phyloP scores from a whole-genome alignment of 495 filamentous ascomycete genomes.

The Terfezia claveryi region DNA sequence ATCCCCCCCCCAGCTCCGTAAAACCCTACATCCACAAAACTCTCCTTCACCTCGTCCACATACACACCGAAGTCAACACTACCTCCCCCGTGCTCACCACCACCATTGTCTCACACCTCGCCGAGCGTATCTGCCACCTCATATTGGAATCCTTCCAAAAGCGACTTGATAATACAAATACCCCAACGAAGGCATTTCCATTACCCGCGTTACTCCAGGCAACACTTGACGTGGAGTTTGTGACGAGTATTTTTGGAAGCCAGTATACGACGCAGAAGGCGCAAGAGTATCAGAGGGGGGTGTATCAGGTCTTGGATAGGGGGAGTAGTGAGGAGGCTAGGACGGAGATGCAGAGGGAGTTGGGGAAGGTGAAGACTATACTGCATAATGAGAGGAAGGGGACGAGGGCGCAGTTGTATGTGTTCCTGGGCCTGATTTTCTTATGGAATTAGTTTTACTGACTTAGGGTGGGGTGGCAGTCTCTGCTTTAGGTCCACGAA shows the following conservation, averaged over 20 bases:
- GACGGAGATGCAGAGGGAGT: slow-evolving; percentile 53
- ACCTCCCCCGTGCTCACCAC: slow-evolving; percentile 47
- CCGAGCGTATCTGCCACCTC: slow-evolving; percentile 50
- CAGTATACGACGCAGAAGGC: slow-evolving; percentile 73
- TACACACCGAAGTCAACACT: slow-evolving; percentile 79
- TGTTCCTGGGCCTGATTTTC: slow-evolving; percentile 5
- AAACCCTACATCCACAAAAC: slow-evolving; percentile 73
- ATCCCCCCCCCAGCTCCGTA: slow-evolving; percentile 45
- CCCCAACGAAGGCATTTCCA: slow-evolving; percentile 29
- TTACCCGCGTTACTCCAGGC: slow-evolving; percentile 85
- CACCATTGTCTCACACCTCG: slow-evolving; percentile 55
- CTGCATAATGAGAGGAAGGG: slow-evolving; percentile 66
- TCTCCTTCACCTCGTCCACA: slow-evolving; percentile 58
- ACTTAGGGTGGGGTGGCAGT: too few relatives aligned
- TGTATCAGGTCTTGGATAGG: slow-evolving; percentile 72
- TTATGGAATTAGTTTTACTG: too few relatives aligned
- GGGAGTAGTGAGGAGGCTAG: slow-evolving; percentile 72
- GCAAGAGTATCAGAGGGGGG: slow-evolving; percentile 52
- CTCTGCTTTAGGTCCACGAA: too few relatives aligned
- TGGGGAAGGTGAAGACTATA: slow-evolving; percentile 68
- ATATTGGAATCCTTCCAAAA: slow-evolving; percentile 48
- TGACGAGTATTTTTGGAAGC: slow-evolving; percentile 22
- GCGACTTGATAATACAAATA: slow-evolving; percentile 17
- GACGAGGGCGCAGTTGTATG: slow-evolving; percentile 54
- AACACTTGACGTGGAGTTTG: slow-evolving; percentile 88